Base-by-base conservation (phyloP, 2,329 filamentous ascomycete genomes). In the Fusarium hostae region DNA sequence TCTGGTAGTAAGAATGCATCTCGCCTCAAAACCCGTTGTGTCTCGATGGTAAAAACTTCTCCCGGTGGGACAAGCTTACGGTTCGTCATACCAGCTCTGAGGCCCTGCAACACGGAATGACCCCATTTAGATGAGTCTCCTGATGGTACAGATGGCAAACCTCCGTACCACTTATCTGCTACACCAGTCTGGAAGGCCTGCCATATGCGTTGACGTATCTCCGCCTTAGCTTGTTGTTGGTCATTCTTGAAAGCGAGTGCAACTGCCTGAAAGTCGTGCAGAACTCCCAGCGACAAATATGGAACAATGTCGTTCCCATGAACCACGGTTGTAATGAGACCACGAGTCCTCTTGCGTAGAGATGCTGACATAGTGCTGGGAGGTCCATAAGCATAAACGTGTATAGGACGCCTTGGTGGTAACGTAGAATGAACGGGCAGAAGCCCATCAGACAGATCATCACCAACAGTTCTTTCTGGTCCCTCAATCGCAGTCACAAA, bases 311-410 rank as follows among this genome's bases (percentile, higher is more conserved):
- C 92, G 76, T 90, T 87, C 22, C 91, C 90, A 74, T 94, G 91
- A 15, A 94, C 87, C 8, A 92, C 86, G 12, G 89, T 94, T 5
- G 92, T 95, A 66, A 95, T 91, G 11, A 95, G 85, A 3, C 91
- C 92, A 18, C 91, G 86, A 0, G 92, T 94, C 15, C 90, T 90
- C 64, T 88, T 87, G 44, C 92, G 88, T 11, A 95, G 85, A 4
- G 90, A 88, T 0, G 91, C 85, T 0, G 91, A 93, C 86, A 94
- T 89, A 18, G 91, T 91, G 1, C 91, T 88, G 0, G 92, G 92
- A 3, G 92, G 90, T 0, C 92, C 92, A 77, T 94, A 95, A 10
- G 92, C 91, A 77, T 93, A 95, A 16, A 94, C 92, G 74, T 95
- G 92, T 24, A 94, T 91, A 6, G 91, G 90, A 1, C 92, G 87